Conservation (phyloP, 1,284 basidiomycete genomes). For the Ceraceosorus guamensis region DNA sequence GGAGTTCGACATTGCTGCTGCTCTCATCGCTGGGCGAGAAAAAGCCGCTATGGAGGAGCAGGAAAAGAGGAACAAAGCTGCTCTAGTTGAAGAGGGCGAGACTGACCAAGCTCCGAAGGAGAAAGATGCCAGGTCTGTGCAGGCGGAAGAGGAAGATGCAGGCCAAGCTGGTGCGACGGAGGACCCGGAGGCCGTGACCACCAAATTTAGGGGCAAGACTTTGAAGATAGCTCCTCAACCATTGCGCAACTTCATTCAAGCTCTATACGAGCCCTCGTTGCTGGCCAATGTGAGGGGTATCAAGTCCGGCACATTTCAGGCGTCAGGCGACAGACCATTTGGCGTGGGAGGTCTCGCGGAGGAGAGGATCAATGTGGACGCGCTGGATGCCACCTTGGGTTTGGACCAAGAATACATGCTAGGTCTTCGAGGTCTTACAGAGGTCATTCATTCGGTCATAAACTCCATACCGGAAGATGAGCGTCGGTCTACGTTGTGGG, state of each 20-base stretch:
- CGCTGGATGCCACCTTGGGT: no score
- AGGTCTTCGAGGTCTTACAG: conserved; percentile 19
- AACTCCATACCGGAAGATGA: conserved; percentile 27
- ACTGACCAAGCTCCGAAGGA: conserved; percentile 12
- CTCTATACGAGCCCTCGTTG: conserved; percentile 2
- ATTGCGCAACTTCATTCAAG: neutral
- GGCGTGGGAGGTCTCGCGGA: neutral
- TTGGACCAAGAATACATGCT: conserved; percentile 16
- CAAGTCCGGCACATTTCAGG: neutral
- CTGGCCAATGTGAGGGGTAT: neutral
- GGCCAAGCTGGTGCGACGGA: conserved; percentile 5
- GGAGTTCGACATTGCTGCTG: conserved; percentile 59
- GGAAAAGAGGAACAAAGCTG: conserved; percentile 64
- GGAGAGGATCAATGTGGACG: neutral
- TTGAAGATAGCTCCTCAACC: neutral
- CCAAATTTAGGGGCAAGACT: neutral
- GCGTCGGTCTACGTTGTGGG: conserved; percentile 37
- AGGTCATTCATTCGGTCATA: conserved; percentile 25
- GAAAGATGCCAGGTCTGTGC: no score
- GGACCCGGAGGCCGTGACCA: conserved; percentile 1
- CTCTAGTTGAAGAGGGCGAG: conserved; percentile 61
- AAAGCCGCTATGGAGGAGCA: conserved; percentile 26
- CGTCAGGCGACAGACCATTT: neutral
- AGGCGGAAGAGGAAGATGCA: neutral
- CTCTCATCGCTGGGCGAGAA: conserved; percentile 43